Percentiles rank a stretch among this genome's conserved stretches.
These are phyloP conservation scores for Aegilops longissima DNA, from an alignment of 176 grass and related monocot genomes.

Conservation along the genomic window DNA sequence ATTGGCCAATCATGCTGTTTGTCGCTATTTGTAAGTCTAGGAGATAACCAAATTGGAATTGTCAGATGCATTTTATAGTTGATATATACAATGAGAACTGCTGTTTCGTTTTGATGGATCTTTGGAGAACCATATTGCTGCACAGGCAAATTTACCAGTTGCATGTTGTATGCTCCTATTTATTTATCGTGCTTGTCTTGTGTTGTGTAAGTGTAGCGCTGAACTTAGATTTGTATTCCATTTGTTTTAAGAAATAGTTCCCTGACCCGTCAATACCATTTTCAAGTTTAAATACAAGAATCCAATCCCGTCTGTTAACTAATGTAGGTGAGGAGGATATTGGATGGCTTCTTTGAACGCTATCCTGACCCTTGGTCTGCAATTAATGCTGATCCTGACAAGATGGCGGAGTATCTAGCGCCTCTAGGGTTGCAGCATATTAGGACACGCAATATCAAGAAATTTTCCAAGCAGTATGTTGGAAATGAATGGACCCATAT, in stretches of 20 bases:
- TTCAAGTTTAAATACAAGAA: not conserved
- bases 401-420: constrained; percentile 38
- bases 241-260: not conserved
- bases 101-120: not conserved
- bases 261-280: not conserved
- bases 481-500: constrained; percentile 53
- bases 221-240: not conserved
- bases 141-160: not conserved
- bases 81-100: not conserved
- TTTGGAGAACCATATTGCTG: not conserved
- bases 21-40: not conserved
- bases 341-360: constrained; percentile 33
- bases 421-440: constrained; percentile 52
- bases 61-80: not conserved
- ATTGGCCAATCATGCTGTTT: not conserved
- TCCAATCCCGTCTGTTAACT: not conserved
- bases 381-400: too few relatives aligned
- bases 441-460: constrained; percentile 48
- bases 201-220: not conserved
- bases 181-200: too few relatives aligned
- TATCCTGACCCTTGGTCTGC: constrained; percentile 14
- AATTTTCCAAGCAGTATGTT: constrained; percentile 48
- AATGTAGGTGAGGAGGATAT: constrained; percentile 30
- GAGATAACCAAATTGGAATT: not conserved
- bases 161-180: not conserved